Evolutionary conservation across 305 asterid genomes (phyloP).

Genomic region (Fraxinus angustifolia): DNA sequence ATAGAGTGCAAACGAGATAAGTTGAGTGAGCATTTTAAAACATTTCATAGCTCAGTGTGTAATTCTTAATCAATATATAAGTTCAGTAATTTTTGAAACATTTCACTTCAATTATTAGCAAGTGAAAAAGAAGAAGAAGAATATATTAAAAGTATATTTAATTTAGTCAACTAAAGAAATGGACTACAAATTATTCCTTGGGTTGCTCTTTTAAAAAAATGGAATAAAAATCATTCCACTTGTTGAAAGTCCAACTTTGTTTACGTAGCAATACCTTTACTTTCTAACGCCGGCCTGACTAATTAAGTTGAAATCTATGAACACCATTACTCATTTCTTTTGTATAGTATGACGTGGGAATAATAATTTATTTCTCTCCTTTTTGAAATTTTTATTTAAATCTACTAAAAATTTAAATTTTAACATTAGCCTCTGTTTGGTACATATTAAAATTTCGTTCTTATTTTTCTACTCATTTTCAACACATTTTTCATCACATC

Average conservation of each 20-base stretch:
- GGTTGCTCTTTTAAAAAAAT: conserved; percentile 24
- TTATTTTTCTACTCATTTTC: no score
- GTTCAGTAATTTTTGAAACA: no score
- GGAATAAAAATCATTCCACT: conserved; percentile 47
- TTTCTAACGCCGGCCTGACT: conserved; percentile 27
- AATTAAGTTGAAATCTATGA: not conserved
- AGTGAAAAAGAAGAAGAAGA: not conserved
- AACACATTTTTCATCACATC: no score
- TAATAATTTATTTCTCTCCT: not conserved
- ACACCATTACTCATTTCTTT: not conserved
- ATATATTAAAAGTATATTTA: not conserved
- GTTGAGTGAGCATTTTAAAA: no score
- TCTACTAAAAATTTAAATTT: no score
- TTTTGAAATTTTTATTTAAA: not conserved
- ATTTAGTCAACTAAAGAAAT: not conserved
- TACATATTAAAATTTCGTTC: no score
- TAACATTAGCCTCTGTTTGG: no score
- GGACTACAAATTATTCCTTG: not conserved
- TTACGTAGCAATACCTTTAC: conserved; percentile 15
- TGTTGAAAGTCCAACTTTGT: conserved; percentile 39
- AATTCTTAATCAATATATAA: no score
- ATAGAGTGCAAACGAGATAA: no score
- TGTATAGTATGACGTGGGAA: not conserved
- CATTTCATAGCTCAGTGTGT: no score
- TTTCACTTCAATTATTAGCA: no score